A percentile compares a stretch with the other conserved stretches of the same genome.
Evolutionary conservation across 371 early-diverging fungal genomes (phyloP).

Genomic region (Mortierella sp.): DNA sequence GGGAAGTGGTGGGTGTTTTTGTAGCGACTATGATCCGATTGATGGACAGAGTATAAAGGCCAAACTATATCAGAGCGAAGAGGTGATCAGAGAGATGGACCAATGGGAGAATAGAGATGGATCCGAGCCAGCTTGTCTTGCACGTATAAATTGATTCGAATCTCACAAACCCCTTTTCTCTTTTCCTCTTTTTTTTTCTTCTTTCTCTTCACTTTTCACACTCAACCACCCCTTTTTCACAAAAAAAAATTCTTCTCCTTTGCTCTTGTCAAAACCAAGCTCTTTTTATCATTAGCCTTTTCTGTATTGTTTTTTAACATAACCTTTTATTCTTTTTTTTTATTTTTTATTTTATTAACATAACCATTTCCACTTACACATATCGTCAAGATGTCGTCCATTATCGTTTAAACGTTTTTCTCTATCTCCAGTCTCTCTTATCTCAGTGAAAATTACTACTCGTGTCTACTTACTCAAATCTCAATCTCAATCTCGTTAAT

Average conservation of each 20-base stretch:
- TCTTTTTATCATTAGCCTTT: not conserved
- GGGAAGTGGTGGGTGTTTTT: no score
- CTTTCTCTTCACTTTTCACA: conserved; percentile 25
- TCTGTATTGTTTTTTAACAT: not conserved
- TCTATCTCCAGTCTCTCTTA: conserved; percentile 22
- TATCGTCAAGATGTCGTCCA: conserved; percentile 48
- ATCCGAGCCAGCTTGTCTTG: conserved; percentile 14
- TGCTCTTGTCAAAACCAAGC: not conserved
- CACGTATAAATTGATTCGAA: not conserved
- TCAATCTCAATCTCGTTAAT: conserved; percentile 11
- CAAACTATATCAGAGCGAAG: not conserved
- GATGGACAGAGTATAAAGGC: not conserved
- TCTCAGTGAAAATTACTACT: conserved; percentile 29
- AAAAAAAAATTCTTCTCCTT: not conserved
- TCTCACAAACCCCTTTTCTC: conserved; percentile 1
- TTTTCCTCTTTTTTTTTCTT: conserved; percentile 11
- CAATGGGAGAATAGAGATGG: conserved; percentile 20
- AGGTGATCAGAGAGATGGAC: conserved; percentile 5
- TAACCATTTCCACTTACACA: conserved; percentile 24
- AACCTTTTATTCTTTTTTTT: conserved; percentile 19
- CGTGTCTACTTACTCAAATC: conserved; percentile 8
- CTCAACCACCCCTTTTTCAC: conserved; percentile 10
- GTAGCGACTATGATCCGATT: not conserved
- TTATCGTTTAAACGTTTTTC: conserved; percentile 47
- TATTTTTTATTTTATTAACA: conserved; percentile 12